Evolutionary conservation across 495 filamentous ascomycete genomes (phyloP).

Genomic region (Talaromyces thailandensis): DNA sequence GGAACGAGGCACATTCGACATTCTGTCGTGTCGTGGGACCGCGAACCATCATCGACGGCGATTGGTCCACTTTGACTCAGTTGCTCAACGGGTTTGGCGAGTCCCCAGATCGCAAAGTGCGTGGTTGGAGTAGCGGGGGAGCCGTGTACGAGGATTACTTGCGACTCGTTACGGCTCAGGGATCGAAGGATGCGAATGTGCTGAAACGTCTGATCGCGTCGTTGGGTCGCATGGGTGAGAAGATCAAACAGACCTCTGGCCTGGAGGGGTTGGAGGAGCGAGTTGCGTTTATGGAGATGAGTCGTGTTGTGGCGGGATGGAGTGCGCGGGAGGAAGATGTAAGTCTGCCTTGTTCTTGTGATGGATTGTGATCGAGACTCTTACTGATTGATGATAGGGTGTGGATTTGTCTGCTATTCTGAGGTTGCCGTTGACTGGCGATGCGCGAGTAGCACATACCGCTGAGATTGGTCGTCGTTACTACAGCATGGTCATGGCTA

Average conservation of each 20-base stretch:
- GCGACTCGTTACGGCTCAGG: slow-evolving; percentile 38
- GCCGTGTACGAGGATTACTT: slow-evolving; percentile 78
- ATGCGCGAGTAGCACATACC: slow-evolving; percentile 58
- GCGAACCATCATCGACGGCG: slow-evolving; percentile 63
- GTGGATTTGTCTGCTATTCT: slow-evolving; percentile 43
- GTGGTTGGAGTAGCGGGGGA: slow-evolving; percentile 66
- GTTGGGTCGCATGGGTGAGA: slow-evolving; percentile 53
- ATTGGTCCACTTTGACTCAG: slow-evolving; percentile 54
- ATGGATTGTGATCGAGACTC: background rate
- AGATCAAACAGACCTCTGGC: slow-evolving; percentile 38
- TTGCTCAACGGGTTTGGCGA: slow-evolving; percentile 60
- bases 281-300: slow-evolving; percentile 66
- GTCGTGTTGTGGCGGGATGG: slow-evolving; percentile 47
- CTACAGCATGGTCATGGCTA: slow-evolving; percentile 47
- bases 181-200: slow-evolving; percentile 29
- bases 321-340: slow-evolving; percentile 56
- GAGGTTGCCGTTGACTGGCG: slow-evolving; percentile 61
- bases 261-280: slow-evolving; percentile 67
- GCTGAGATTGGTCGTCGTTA: slow-evolving; percentile 60
- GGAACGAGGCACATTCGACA: slow-evolving; percentile 73
- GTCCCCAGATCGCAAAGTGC: slow-evolving; percentile 35
- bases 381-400: slow-evolving; percentile 18
- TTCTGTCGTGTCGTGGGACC: slow-evolving; percentile 73
- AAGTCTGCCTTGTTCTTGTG: slow-evolving; percentile 16
- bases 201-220: slow-evolving; percentile 53